Base-by-base conservation (phyloP, 2,329 filamentous ascomycete genomes). In the Aspergillus transmontanensis region DNA sequence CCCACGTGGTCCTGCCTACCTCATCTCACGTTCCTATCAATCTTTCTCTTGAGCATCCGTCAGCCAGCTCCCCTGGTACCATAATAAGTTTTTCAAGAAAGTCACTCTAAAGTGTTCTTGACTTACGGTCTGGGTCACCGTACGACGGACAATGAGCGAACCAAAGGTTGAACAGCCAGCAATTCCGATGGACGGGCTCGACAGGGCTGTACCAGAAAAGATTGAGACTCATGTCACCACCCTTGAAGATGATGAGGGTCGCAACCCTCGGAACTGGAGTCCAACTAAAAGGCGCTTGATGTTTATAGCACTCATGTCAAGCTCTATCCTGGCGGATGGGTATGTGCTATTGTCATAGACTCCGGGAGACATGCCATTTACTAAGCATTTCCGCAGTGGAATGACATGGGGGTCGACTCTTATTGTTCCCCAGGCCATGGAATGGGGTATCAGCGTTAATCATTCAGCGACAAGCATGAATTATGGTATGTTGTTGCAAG, bases 351-450 rank as follows among this genome's bases (percentile, higher is more conserved):
- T 11, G 11, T 55, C 2, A 26, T 57, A 21, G 54, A 19, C 14
- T 50, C 23, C n/a, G 46, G 46, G n/a, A 43, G 10, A 21, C 41
- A 6, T 4, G 26, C 23, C 12, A 28, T 12, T 6, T 28, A 16
- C 46, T 50, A 50, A 50, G 6, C 1, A 50, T 10, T 28, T 12
- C 6, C 23, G 46, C 3, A 76, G 76, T 30, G 76, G 70, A 34
- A 79, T 79, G 77, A 76, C 75, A 21, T 79, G 77, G 77, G 77
- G 77, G n/a, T 69, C 75, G n/a, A 78, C 76, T 1, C 62, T 79
- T 50, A 64, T 79, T 23, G 78, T 76, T 16, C 74, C 78, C 12
- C 77, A 79, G 62, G 75, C 76, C 9, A 62, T 74, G 54, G 74
- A 74, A 45, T 80, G 76, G 77, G 57, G 71, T 6, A 73, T 78